Evolutionary conservation across 345 rosid genomes (phyloP).

Genomic region (Pseudoturritis turrita): DNA sequence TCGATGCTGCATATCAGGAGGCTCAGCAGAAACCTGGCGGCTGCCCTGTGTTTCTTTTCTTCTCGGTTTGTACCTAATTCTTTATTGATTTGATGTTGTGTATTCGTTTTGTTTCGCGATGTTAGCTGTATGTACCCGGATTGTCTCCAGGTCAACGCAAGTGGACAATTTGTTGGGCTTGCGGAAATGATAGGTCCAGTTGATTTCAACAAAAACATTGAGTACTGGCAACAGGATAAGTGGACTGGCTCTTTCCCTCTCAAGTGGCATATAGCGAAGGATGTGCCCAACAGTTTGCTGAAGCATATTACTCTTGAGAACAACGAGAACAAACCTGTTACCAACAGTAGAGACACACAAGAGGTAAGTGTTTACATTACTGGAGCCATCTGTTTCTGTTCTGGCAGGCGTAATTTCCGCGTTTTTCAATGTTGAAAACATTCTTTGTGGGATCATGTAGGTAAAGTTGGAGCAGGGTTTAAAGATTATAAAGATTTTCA

Average conservation of each 20-base stretch:
- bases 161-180: constrained; percentile 85
- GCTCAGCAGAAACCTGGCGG: constrained; percentile 54
- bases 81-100: not conserved
- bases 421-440: not conserved
- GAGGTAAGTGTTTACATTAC: constrained; percentile 40
- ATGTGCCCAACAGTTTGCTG: constrained; percentile 70
- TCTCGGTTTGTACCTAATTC: constrained; percentile 52
- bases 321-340: constrained; percentile 88
- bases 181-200: constrained; percentile 80
- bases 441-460: constrained; percentile 16
- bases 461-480: constrained; percentile 45
- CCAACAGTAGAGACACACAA: constrained; percentile 83
- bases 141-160: constrained; percentile 57
- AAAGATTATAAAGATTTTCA: constrained; percentile 40
- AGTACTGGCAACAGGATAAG: constrained; percentile 84
- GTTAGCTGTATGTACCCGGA: not conserved
- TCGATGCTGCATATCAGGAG: constrained; percentile 71
- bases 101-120: not conserved
- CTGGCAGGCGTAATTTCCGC: not conserved
- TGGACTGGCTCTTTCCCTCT: constrained; percentile 86
- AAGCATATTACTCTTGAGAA: constrained; percentile 78
- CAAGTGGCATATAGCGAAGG: constrained; percentile 81
- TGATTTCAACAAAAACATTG: constrained; percentile 61
- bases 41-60: constrained; percentile 65
- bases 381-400: not conserved